Conservation (phyloP, 441 rosid genomes). For the Erodium moschatum region DNA sequence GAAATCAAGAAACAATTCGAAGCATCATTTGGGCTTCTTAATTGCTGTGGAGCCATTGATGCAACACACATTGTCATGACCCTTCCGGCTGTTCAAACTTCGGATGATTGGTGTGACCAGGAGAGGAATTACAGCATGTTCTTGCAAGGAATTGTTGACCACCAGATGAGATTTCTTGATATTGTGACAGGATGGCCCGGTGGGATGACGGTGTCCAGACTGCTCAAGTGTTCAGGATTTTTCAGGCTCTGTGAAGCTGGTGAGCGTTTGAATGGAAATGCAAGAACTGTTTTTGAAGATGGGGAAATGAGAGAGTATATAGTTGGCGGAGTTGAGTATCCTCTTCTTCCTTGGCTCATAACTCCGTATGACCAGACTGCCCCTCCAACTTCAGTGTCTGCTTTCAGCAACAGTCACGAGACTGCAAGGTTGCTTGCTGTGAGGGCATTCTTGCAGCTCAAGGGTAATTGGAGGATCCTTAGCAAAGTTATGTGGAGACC, state of each 20-base stretch:
- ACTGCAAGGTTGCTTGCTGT: slow-evolving; percentile 58
- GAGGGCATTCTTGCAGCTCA: slow-evolving; percentile 61
- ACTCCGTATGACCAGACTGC: slow-evolving; percentile 47
- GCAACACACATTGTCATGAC: slow-evolving; percentile 83
- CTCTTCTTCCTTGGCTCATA: slow-evolving; percentile 83
- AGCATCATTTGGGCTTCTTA: slow-evolving; percentile 53
- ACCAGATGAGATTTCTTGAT: slow-evolving; percentile 78
- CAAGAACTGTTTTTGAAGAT: slow-evolving; percentile 31
- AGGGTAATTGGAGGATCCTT: slow-evolving; percentile 89
- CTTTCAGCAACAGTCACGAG: slow-evolving; percentile 48
- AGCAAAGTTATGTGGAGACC: slow-evolving; percentile 97
- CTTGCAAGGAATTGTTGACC: slow-evolving; percentile 77
- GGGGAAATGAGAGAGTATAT: slow-evolving; percentile 53
- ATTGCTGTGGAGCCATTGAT: slow-evolving; percentile 84
- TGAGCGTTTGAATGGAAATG: slow-evolving; percentile 50
- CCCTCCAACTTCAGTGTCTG: slow-evolving; percentile 28
- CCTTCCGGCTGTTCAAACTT: slow-evolving; percentile 84
- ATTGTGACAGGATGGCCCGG: slow-evolving; percentile 93
- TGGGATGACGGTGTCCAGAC: slow-evolving; percentile 63
- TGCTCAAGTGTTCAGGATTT: slow-evolving; percentile 71
- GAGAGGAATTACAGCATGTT: slow-evolving; percentile 83
- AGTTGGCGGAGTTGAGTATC: slow-evolving; percentile 60
- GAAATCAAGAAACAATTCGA: slow-evolving; percentile 66
- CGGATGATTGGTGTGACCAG: slow-evolving; percentile 89
- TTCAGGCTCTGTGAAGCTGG: slow-evolving; percentile 56